These are phyloP conservation scores for Patellifolia procumbens DNA, from an alignment of 179 eudicot genomes.

Conservation along the genomic window DNA sequence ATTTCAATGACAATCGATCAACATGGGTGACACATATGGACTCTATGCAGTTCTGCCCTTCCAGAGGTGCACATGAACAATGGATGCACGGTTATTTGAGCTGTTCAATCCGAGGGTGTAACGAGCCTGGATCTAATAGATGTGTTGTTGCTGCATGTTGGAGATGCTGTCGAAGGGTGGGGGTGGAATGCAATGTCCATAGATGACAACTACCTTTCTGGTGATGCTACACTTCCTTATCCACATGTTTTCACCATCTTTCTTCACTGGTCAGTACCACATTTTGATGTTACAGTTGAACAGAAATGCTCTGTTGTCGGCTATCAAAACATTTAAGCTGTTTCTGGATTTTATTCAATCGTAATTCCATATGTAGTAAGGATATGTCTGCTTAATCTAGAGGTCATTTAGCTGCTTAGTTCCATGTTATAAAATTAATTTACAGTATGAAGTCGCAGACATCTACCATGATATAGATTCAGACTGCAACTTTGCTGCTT, in stretches of 20 bases:
- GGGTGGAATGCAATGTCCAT: conserved; percentile 39
- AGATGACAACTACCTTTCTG: conserved; percentile 14
- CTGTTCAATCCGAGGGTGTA: conserved; percentile 36
- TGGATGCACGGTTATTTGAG: conserved; percentile 15
- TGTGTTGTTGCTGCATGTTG: conserved; percentile 39
- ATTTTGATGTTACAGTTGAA: conserved; percentile 2
- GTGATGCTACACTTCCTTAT: conserved; percentile 2
- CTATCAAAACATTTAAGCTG: not conserved
- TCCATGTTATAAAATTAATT: not conserved
- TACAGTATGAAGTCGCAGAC: not conserved
- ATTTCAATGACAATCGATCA: conserved; percentile 14
- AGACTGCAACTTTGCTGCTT: not conserved
- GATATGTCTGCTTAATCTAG: conserved; percentile 3
- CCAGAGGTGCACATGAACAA: conserved; percentile 8
- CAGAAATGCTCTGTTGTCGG: not conserved
- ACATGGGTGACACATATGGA: conserved; percentile 9
- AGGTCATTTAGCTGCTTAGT: not conserved
- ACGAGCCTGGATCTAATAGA: conserved; percentile 28
- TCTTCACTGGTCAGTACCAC: conserved; percentile 19
- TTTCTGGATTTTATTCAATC: not conserved
- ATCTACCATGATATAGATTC: not conserved
- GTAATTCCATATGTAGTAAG: not conserved
- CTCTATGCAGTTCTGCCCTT: conserved; percentile 11
- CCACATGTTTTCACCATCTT: conserved; percentile 10
- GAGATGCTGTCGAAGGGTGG: conserved; percentile 40